Base-by-base conservation (phyloP, 129 eudicot species). In the Dittrichia graveolens region DNA sequence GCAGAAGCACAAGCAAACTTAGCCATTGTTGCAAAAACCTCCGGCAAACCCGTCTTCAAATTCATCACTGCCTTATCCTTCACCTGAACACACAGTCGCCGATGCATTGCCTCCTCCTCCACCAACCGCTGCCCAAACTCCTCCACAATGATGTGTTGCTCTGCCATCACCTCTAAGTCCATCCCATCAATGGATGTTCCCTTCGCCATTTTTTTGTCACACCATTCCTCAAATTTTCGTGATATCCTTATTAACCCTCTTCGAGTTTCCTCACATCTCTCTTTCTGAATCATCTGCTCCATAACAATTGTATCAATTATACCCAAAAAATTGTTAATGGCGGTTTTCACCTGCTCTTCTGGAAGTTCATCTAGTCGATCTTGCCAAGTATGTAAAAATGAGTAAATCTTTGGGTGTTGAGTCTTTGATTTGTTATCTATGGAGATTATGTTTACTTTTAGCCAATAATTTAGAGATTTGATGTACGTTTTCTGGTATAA, bases 331-430 rank as follows among this genome's bases (percentile, higher is more conserved):
- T 75, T 84, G 67, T 35, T 52, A 1, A 91, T 88, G 3, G 92
- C 84, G 37, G 78, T 82, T 80, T 76, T 80, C 13, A 85, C 85
- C 6, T 65, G 81, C 77, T 86, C 87, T 50, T 91, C 90, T 0
- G 92, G 90, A 59, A 91, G 88, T 83, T 86, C 88, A 59, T 88
- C 93, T 5, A 88, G 85, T 12, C 47, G 46, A 38, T 88, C 92
- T 35, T 75, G 73, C 96, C 97, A 91, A 11, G 73, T 79, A 8
- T 77, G 83, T 40, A 91, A 78, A 40, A 91, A 91, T 16, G 35
- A 34, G 9, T 78, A 75, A n/a, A 91, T 86, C 7, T 79, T 87
- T 13, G 88, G 88, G 46, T 60, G 82, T 74, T 82, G 86, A 40
- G 82, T 83, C 18, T 42, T 80, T 77, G 73, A 57, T 81, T 58